Evolutionary conservation across 2,329 filamentous ascomycete species (phyloP), one percentile per base, ranked within the genome.

Genomic region (Paraphaeosphaeria minitans): DNA sequence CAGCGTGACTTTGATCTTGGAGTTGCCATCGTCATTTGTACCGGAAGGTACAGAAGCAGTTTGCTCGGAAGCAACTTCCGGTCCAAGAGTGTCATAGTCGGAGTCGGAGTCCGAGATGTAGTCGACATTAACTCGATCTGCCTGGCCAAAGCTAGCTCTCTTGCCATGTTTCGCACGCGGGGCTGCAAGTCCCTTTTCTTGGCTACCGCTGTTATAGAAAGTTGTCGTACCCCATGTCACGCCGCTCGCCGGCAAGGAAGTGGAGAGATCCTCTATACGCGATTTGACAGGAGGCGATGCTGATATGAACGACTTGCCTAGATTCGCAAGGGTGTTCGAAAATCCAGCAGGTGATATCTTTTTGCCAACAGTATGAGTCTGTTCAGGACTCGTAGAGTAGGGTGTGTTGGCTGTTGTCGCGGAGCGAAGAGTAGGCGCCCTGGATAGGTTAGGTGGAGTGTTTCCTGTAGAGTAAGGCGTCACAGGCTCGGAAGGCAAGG

Each of bases 401-500:
- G 79, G 72, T 3, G 74, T 75, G 45, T 82, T 75, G 8, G 70
- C 70, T 22, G 75, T 70, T 14, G 79, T 72, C 13, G 65, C 57
- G 35, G 62, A 76, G 19, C 77, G 77, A 48, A 69, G 62, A 13
- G 75, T 77, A 22, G 72, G 71, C 22, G 74, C 68, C 53, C 80
- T 79, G 27, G 80, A 78, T 39, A 77, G 65, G 24, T 75, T 72
- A 5, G 84, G 84, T 47, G 83, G 83, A 3, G 83, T 85, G 22
- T 78, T 80, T 16, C 81, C 81, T 1, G 80, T 83, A 3, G 83
- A 85, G 64, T 81, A 81, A 1, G 83, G 80, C 3, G 82, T 83
- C 2, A 81, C 78, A 3, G 82, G 79, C 50, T 81, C 81, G 47
- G 78, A 78, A 6, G 68, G 71, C 19, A 71, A 45, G 4, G 65